Conservation (phyloP, 306 rosid species). For the Fragaria iinumae region DNA sequence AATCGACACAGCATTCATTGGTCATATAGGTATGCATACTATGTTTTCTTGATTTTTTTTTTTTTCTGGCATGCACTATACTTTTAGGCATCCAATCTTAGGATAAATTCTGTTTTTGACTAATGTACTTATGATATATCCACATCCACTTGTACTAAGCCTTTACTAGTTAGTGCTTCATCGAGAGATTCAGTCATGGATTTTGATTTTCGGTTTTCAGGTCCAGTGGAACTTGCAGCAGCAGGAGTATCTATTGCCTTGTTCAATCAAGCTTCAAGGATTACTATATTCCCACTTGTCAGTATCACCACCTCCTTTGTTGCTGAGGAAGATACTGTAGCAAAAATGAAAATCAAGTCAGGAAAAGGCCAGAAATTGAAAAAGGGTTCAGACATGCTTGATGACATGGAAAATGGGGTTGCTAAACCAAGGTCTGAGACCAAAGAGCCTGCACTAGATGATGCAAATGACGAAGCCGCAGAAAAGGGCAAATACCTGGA, state of each 20-base stretch:
- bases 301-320: constrained; percentile 96
- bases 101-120: not conserved
- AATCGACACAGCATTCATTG: constrained; percentile 93
- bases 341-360: constrained; percentile 29
- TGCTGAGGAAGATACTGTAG: constrained; percentile 85
- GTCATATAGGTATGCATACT: constrained; percentile 67
- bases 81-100: not conserved
- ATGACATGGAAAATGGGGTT: constrained; percentile 52
- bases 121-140: not conserved
- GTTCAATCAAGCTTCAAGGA: constrained; percentile 96
- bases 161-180: not conserved
- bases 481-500: constrained; percentile 11
- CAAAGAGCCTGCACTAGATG: constrained; percentile 14
- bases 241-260: constrained; percentile 91
- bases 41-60: not conserved
- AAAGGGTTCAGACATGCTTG: constrained; percentile 23
- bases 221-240: constrained; percentile 94
- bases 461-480: constrained; percentile 10
- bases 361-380: constrained; percentile 27
- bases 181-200: not conserved
- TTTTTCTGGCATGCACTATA: not conserved
- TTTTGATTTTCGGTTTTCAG: constrained; percentile 26
- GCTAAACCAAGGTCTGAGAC: constrained; percentile 20
- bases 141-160: not conserved
- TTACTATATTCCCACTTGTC: constrained; percentile 88